Evolutionary conservation across 2,329 filamentous ascomycete species (phyloP), one percentile per base, ranked within the genome.

Genomic region (Neopestalotiopsis rosae): DNA sequence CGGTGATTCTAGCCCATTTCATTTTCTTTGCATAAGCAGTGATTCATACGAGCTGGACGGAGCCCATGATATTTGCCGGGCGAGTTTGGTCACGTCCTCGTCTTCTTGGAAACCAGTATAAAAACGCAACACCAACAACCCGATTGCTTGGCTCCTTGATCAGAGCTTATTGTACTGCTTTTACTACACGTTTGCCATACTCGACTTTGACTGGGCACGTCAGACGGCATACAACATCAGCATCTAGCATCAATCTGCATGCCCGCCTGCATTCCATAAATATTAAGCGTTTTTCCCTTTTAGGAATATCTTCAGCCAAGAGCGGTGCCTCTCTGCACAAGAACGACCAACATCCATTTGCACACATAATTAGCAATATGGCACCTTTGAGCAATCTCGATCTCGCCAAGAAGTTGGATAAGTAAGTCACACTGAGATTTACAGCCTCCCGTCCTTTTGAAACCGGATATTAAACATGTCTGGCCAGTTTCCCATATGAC

Each of bases 401-500:
- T 68, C 78, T 90, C 30, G 79, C 89, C 68, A 81, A 84, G 69
- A 83, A 85, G 67, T 86, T 84, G 66, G 88, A 90, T 80, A 81
- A 78, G 88, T 90, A 78, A 80, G 85, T 80, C 24, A 28, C 24
- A 28, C 61, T 56, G 67, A 52, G 70, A 17, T 52, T 20, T 52
- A n/a, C 4, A 52, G 4, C 67, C 61, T 61, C 57, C 57, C 65
- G 49, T 59, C 52, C 28, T 10, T 20, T 10, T 10, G 28, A 12
- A 10, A 32, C 24, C 10, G 38, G 13, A 14, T 56, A 58, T 67
- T 63, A 68, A 32, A 28, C 34, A 38, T 40, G 6, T 20, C 32
- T 49, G 68, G 61, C 45, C 75, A 95, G 93, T 76, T 97, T 97
- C 76, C 94, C 94, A 1, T 94, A 97, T 81, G 83, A 91, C 72